Evolutionary conservation across 2,329 filamentous ascomycete genomes (phyloP).

Genomic region (Cytospora mali): DNA sequence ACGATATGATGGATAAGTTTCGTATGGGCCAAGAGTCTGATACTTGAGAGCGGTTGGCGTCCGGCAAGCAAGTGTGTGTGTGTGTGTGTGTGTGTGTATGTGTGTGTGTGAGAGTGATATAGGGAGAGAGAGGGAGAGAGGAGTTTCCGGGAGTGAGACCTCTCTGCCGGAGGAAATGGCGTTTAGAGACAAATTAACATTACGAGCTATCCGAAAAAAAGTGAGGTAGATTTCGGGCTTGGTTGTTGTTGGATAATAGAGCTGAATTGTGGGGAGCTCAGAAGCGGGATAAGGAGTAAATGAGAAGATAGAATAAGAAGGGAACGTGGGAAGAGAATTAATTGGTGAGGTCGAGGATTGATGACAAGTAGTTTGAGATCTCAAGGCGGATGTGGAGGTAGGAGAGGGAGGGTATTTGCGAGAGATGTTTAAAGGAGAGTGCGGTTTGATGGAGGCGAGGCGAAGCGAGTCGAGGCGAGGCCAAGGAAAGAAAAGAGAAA

Average conservation of each 20-base stretch:
- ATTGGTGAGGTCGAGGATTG: background rate
- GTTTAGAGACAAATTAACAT: slow-evolving; percentile 28
- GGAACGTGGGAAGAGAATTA: slow-evolving; percentile 1
- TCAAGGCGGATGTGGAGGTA: too few species aligned
- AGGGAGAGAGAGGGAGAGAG: background rate
- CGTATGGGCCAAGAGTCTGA: slow-evolving; percentile 1
- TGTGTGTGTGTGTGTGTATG: too few species aligned
- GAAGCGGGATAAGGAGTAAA: background rate
- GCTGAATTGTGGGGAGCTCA: slow-evolving; percentile 8
- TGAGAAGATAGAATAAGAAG: background rate
- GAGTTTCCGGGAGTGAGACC: slow-evolving; percentile 8
- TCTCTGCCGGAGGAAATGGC: slow-evolving; percentile 18
- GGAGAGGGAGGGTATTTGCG: background rate
- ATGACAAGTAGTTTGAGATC: background rate
- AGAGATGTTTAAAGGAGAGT: background rate
- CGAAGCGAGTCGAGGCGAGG: background rate
- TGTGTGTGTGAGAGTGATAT: too few species aligned
- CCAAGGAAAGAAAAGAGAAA: background rate
- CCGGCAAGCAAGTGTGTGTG: slow-evolving; percentile 5
- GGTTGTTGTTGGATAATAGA: slow-evolving; percentile 3
- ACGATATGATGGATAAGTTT: background rate
- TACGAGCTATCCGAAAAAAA: slow-evolving; percentile 24
- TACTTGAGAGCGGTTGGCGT: background rate
- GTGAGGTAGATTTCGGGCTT: slow-evolving; percentile 7
- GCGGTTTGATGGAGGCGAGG: background rate